Evolutionary conservation across 2,329 filamentous ascomycete species (phyloP).

Genomic region (Alternaria viburni): DNA sequence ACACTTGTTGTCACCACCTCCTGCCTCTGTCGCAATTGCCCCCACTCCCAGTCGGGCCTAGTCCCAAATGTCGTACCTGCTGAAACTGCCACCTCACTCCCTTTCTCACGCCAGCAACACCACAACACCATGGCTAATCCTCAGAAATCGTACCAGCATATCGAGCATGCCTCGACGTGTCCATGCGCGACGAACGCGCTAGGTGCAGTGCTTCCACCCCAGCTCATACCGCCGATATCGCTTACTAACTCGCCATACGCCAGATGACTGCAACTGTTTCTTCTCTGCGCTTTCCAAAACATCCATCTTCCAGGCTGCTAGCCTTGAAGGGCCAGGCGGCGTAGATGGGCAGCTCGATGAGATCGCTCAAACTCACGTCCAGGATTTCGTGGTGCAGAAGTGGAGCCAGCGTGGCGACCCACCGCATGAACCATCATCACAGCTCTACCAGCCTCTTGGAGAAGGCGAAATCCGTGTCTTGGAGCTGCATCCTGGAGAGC

Average conservation of each 20-base stretch:
- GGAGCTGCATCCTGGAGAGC: conserved; percentile 21
- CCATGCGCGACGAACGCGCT: conserved; percentile 4
- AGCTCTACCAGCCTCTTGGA: conserved; percentile 9
- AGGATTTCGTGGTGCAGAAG: conserved; percentile 8
- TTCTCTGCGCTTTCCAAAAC: conserved; percentile 17
- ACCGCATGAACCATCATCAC: not conserved
- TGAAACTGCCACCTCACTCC: conserved; percentile 1
- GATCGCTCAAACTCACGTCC: conserved; percentile 9
- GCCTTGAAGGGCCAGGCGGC: conserved; percentile 1
- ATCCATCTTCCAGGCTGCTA: conserved; percentile 14
- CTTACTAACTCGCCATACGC: not conserved
- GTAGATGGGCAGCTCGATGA: conserved; percentile 9
- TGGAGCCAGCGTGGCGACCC: not conserved
- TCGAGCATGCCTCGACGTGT: conserved; percentile 17
- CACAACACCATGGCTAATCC: conserved; percentile 3
- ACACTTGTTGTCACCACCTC: not conserved
- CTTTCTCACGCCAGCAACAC: not conserved
- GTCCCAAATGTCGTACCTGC: not conserved
- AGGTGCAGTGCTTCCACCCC: conserved; percentile 7
- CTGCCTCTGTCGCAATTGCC: not conserved
- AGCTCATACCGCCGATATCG: not conserved
- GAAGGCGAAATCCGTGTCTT: conserved; percentile 30
- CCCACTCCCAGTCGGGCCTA: conserved; percentile 8
- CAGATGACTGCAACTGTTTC: conserved; percentile 20
- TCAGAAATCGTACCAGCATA: conserved; percentile 8